Percentiles rank a stretch among this genome's conserved stretches.
Conservation (phyloP, 352 stramenopile genomes). For the Phytophthora constricta region DNA sequence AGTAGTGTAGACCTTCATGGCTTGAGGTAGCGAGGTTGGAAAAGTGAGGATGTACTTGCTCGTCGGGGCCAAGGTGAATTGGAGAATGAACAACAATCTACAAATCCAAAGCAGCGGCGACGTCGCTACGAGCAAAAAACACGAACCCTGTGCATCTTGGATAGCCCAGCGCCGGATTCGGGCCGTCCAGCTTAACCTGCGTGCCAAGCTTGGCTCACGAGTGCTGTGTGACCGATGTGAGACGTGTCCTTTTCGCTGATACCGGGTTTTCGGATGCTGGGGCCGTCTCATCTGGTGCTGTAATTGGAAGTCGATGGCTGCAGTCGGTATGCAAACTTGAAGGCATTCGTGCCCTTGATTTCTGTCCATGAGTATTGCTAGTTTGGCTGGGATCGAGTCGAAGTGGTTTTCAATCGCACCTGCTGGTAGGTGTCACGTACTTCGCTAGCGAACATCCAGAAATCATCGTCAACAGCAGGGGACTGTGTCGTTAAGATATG, state of each 20-base stretch:
- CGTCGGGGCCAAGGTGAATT: slow-evolving; percentile 3
- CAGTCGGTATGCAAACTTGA: not conserved
- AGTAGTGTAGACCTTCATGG: slow-evolving; percentile 12
- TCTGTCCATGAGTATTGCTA: slow-evolving; percentile 1
- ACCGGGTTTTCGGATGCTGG: not conserved
- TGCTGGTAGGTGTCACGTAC: slow-evolving; percentile 18
- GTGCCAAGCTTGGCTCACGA: not conserved
- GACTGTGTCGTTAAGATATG: slow-evolving; percentile 1
- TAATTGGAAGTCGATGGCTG: not conserved
- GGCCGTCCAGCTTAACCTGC: slow-evolving; percentile 1
- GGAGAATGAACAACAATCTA: slow-evolving; percentile 8
- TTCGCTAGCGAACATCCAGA: not conserved
- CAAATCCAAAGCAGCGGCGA: not conserved
- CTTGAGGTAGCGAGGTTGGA: not conserved
- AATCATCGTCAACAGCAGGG: not conserved
- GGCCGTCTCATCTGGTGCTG: not conserved
- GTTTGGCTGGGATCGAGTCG: not conserved
- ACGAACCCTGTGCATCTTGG: slow-evolving; percentile 5
- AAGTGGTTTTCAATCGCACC: slow-evolving; percentile 5
- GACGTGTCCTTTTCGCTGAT: not conserved
- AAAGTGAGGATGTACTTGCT: not conserved
- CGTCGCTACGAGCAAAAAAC: not conserved
- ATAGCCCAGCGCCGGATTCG: not conserved
- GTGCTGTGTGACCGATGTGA: not conserved
- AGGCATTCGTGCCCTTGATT: slow-evolving; percentile 1